Base-by-base conservation (phyloP, 2,329 filamentous ascomycete species). In the Incumbomyces delicatus region DNA sequence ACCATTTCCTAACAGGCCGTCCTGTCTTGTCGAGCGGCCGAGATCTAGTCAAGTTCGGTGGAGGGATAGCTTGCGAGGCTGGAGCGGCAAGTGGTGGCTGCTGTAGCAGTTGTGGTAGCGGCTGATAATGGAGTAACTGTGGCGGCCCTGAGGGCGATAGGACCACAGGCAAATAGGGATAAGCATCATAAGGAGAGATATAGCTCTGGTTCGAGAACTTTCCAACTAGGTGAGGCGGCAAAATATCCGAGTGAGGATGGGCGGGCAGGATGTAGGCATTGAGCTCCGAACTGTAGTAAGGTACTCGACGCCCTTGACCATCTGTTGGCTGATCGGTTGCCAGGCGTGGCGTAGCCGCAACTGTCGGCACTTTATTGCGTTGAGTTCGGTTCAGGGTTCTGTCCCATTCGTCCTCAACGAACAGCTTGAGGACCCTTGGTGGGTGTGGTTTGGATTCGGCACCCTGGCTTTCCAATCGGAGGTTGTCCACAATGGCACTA, bases 181-280 rank as follows among this genome's bases (percentile, higher is more conserved):
- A n/a, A 13, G 40, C 40, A 20, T 42, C 40, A n/a, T 42, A 42
- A 16, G 40, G 40, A 8, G 40, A 42, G 27, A 42, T 42, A 17
- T 42, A 42, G 6, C n/a, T 16, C 36, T 42, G 29, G n/a, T n/a
- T 32, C 27, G 6, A 3, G 27, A 33, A 18, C 14, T n/a, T 32
- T 11, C 32, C 30, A 16, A 16, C 17, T 33, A 29, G 16, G 17
- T 22, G 30, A 22, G 40, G 40, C 32, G 40, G 40, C 6, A 42
- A 30, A 16, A 42, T 13, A 33, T 42, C 32, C 20, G 40, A 42
- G 17, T 42, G 10, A 16, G 40, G 40, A 20, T 42, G 17, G 7
- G 20, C 29, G 11, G 40, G 40, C 7, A 42, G 29, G 6, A 42
- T 13, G 40, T 42, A 42, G 27, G 40, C 40, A 18, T 33, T 22